Evolutionary conservation across 352 stramenopile genomes (phyloP), one percentile per base, ranked within the genome.

Genomic region (Globisporangium irregulare): DNA sequence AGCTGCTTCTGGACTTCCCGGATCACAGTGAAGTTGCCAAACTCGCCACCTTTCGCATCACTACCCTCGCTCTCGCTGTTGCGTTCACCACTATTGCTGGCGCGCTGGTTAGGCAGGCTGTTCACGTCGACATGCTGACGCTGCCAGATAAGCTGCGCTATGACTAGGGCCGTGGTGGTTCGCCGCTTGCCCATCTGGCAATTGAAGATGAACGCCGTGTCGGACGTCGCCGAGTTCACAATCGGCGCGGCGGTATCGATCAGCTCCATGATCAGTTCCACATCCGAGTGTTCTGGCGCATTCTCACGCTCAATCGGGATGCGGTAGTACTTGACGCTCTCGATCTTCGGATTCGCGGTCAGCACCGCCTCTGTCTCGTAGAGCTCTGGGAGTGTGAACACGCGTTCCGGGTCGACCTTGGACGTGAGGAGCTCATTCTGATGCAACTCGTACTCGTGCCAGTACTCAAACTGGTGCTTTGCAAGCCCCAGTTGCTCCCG

Each of bases 161-260:
- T 75, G 59, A 93, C 83, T 53, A 96, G 76, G 1, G 84, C 86
- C 1, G 85, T 94, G 7, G 88, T 96, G 15, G 88, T 94, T 14
- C 88, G 83, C 9, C 86, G 82, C 65, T 93, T 92, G 14, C 88
- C 88, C 85, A 94, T 94, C 73, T 96, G 88, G 34, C 88, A 96
- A 54, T 96, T 96, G 64, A 95, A 95, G 15, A 95, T 81, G 69
- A 93, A 88, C n/a, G 87, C 87, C 20, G 87, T 95, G 27, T 81
- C 67, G 20, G 54, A 56, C 6, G 74, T 71, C n/a, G 67, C 57
- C 0, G 70, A 54, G 3, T 51, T 48, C n/a, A 78, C 66, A n/a
- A 69, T 65, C 18, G 67, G 69, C 20, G 63, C 70, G 0, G 69
- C 62, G n/a, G 75, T 69, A 50, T 69, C 61, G 53, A 94, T 82